These are phyloP conservation scores for Pichia heedii DNA, from an alignment of 805 yeast species.

Conservation along the genomic window DNA sequence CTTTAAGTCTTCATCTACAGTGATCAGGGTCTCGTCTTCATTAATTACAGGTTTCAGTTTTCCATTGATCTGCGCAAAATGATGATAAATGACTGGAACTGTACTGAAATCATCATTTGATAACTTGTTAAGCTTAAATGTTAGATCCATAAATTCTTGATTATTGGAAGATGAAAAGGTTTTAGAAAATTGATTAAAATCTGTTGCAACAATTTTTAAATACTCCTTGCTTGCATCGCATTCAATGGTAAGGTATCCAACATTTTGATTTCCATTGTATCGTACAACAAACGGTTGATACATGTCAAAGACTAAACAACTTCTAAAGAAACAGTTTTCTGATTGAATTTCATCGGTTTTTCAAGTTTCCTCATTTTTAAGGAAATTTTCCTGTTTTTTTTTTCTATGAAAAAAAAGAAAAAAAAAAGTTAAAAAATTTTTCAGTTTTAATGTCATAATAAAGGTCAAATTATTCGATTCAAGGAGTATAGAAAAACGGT, in stretches of 20 bases:
- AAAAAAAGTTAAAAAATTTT: not conserved
- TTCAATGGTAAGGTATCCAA: not conserved
- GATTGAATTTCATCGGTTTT: not conserved
- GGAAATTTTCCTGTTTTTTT: not conserved
- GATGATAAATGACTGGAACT: not conserved
- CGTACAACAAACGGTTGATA: not conserved
- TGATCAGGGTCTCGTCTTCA: not conserved
- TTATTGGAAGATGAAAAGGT: not conserved
- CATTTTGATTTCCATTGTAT: not conserved
- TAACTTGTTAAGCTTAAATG: not conserved
- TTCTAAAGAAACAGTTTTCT: not conserved
- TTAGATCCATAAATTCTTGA: not conserved
- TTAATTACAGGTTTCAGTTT: not conserved
- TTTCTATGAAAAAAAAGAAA: not conserved
- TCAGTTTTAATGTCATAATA: not conserved
- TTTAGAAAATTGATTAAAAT: not conserved
- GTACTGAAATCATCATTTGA: not conserved
- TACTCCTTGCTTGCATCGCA: not conserved
- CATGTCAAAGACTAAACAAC: no score
- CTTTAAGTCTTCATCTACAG: not conserved
- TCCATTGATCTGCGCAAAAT: not conserved
- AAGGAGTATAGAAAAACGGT: no score
- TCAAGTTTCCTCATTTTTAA: not conserved
- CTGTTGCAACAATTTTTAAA: not conserved
- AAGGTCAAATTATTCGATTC: not conserved